Evolutionary conservation across 306 rosid species (phyloP).

Genomic region (Lathyrus aphaca): DNA sequence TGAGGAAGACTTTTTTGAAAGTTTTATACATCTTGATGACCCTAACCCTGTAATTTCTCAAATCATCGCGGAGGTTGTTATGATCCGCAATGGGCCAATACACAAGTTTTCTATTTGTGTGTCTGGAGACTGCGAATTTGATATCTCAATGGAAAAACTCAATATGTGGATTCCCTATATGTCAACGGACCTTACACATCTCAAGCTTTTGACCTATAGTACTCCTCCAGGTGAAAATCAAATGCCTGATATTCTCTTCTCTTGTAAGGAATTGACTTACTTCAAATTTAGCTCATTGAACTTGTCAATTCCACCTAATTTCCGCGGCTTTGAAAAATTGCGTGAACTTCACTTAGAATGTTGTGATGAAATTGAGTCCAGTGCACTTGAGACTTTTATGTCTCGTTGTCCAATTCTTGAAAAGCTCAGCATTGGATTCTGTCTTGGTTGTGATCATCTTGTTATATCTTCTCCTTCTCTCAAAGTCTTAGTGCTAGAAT

Average conservation of each 20-base stretch:
- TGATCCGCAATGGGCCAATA: background rate
- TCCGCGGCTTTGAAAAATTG: background rate
- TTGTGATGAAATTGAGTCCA: background rate
- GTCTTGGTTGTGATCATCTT: background rate
- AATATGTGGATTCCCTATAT: background rate
- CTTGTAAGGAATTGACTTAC: background rate
- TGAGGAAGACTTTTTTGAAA: background rate
- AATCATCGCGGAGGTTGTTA: background rate
- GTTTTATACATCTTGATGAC: background rate
- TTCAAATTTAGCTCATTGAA: background rate
- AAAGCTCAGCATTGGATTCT: background rate
- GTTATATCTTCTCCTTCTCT: slow-evolving; percentile 25
- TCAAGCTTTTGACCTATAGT: background rate
- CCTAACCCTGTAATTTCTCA: background rate
- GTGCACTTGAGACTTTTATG: background rate
- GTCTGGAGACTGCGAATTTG: background rate
- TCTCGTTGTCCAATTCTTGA: background rate
- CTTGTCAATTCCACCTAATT: background rate
- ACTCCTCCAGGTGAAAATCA: background rate
- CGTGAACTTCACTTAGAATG: background rate
- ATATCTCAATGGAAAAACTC: background rate
- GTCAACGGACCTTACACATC: background rate
- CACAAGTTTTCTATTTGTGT: background rate
- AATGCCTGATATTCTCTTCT: slow-evolving; percentile 26
- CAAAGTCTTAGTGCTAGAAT: background rate